Conservation (phyloP, 2,329 filamentous ascomycete genomes). For the Aspergillus sp. region DNA sequence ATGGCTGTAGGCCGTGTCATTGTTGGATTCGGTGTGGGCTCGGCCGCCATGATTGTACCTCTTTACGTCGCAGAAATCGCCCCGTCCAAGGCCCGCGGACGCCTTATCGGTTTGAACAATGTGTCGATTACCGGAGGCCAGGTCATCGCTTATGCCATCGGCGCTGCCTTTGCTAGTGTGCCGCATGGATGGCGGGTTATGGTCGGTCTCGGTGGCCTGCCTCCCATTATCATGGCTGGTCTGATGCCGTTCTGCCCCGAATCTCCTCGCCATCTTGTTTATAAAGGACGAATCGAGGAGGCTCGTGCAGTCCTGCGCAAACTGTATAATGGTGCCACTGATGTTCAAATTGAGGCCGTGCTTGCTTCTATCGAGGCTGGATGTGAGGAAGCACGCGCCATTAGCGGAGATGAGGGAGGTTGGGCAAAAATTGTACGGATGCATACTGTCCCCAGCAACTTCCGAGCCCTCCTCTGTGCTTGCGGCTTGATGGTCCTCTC, state of each 20-base stretch:
- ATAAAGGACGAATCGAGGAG: conserved; percentile 19
- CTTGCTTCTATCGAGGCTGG: conserved; percentile 42
- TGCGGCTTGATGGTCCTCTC: conserved; percentile 55
- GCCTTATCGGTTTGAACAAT: conserved; percentile 43
- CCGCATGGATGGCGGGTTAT: conserved; percentile 52
- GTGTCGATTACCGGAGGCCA: conserved; percentile 47
- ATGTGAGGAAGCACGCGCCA: conserved; percentile 43
- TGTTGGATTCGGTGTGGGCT: conserved; percentile 52
- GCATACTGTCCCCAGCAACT: conserved; percentile 37
- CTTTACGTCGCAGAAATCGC: conserved; percentile 53
- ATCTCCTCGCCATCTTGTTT: conserved; percentile 26
- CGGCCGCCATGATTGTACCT: conserved; percentile 49
- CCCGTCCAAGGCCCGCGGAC: conserved; percentile 50
- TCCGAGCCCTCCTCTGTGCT: conserved; percentile 46
- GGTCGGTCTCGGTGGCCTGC: conserved; percentile 50
- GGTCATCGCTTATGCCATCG: conserved; percentile 44
- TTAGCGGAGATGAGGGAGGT: conserved; percentile 42
- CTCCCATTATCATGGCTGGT: conserved; percentile 45
- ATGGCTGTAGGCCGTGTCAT: conserved; percentile 49
- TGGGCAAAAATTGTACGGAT: conserved; percentile 50
- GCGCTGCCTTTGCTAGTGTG: conserved; percentile 43
- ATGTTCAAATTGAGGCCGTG: conserved; percentile 48
- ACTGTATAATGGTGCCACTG: conserved; percentile 31
- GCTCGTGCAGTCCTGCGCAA: conserved; percentile 35
- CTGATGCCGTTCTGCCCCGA: conserved; percentile 49